Evolutionary conservation across 179 eudicot species (phyloP).

Genomic region (Dionaea muscipula): DNA sequence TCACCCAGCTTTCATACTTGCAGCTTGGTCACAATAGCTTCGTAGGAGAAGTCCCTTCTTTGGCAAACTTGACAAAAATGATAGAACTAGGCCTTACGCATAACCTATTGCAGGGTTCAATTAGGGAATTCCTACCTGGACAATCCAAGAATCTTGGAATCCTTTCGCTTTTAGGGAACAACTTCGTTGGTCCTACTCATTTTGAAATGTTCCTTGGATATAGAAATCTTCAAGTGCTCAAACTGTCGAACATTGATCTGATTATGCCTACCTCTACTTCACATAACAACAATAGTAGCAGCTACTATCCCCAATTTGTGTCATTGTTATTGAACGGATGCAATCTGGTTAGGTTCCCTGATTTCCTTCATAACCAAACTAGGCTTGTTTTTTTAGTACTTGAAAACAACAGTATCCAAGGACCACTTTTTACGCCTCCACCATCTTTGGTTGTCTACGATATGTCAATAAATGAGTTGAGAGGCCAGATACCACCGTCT

Average conservation of each 20-base stretch:
- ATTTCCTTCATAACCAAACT: background rate
- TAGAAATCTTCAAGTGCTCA: background rate
- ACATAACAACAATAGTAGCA: background rate
- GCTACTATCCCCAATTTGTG: background rate
- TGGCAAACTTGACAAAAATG: background rate
- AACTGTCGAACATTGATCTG: background rate
- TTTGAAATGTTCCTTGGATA: slow-evolving; percentile 9
- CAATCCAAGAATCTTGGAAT: background rate
- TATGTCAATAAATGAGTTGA: background rate
- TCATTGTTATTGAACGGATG: background rate
- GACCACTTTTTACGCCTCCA: background rate
- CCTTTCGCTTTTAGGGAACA: background rate
- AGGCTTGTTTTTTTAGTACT: background rate
- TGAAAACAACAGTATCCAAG: background rate
- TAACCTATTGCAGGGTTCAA: slow-evolving; percentile 9
- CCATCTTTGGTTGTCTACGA: background rate
- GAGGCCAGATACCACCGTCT: background rate
- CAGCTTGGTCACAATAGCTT: background rate
- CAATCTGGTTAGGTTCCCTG: background rate
- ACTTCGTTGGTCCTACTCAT: slow-evolving; percentile 4
- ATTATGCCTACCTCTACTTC: background rate
- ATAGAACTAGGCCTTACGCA: background rate
- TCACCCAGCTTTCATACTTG: background rate
- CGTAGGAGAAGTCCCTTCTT: background rate
- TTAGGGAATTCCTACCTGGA: background rate